These are phyloP conservation scores for Novakomyces olei DNA, from an alignment of 805 yeast genomes.

Conservation along the genomic window DNA sequence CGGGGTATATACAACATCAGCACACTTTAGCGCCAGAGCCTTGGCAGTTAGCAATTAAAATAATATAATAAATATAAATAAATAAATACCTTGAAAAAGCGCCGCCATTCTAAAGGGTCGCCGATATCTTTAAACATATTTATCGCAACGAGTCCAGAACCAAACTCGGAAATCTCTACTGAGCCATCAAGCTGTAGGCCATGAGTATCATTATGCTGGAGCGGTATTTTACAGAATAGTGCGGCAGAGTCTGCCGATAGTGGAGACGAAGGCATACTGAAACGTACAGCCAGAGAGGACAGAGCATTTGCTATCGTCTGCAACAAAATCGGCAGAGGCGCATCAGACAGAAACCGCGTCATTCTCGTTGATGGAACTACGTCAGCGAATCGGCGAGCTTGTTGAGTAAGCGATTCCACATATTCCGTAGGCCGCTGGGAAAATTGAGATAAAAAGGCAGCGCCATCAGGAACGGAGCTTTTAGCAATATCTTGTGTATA, in stretches of 20 bases:
- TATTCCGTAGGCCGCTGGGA: too few relatives aligned
- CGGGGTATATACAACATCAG: too few relatives aligned
- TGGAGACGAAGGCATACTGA: conserved; percentile 7
- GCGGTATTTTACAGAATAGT: too few relatives aligned
- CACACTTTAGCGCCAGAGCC: too few relatives aligned
- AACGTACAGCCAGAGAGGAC: conserved; percentile 21
- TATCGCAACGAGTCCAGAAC: conserved; percentile 7
- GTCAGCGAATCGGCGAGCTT: conserved; percentile 11
- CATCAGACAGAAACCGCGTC: conserved; percentile 29
- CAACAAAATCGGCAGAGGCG: conserved; percentile 23
- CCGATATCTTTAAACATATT: conserved; percentile 17
- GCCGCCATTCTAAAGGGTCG: conserved; percentile 57
- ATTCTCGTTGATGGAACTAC: conserved; percentile 21
- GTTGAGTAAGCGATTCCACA: conserved; percentile 13
- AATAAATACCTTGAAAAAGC: conserved; percentile 27
- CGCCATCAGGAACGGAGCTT: too few relatives aligned
- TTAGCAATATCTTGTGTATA: too few relatives aligned
- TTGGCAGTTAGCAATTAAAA: too few relatives aligned
- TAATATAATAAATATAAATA: too few relatives aligned
- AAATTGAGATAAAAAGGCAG: too few relatives aligned
- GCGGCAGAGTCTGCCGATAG: conserved; percentile 5
- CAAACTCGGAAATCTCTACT: too few relatives aligned
- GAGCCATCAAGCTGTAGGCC: conserved; percentile 28
- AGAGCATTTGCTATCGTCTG: conserved; percentile 23
- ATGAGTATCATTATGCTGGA: conserved; percentile 27